Evolutionary conservation across 768 basidiomycete species (phyloP).

Genomic region (Hygrocybe coccinea): DNA sequence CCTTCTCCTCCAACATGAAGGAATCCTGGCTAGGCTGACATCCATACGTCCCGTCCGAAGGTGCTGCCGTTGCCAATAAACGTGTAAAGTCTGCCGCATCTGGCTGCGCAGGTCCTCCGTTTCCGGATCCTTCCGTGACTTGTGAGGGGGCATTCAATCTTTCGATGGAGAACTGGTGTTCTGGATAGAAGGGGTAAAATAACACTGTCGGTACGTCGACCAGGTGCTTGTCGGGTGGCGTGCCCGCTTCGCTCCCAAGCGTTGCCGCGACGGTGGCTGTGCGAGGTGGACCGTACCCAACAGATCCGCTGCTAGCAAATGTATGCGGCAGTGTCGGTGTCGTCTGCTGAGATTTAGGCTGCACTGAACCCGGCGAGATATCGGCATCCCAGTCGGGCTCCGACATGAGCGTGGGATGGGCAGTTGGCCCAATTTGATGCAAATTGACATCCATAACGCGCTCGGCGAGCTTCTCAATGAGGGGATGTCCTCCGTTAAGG

Average conservation of each 20-base stretch:
- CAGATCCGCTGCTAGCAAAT: slow-evolving; percentile 17
- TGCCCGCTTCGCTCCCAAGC: slow-evolving; percentile 28
- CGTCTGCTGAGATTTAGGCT: slow-evolving; percentile 4
- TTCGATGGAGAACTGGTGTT: slow-evolving; percentile 28
- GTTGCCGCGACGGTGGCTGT: slow-evolving; percentile 29
- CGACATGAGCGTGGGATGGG: slow-evolving; percentile 42
- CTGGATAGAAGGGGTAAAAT: slow-evolving; percentile 78
- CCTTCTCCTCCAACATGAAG: slow-evolving; percentile 68
- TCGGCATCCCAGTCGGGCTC: slow-evolving; percentile 57
- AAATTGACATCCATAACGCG: slow-evolving; percentile 72
- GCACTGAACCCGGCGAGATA: slow-evolving; percentile 15
- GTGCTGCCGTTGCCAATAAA: slow-evolving; percentile 54
- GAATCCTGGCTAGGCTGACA: slow-evolving; percentile 51
- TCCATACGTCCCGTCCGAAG: slow-evolving; percentile 50
- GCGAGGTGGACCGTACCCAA: slow-evolving; percentile 36
- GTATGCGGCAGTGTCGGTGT: slow-evolving; percentile 8
- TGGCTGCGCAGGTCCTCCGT: slow-evolving; percentile 3
- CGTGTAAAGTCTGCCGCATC: slow-evolving; percentile 42
- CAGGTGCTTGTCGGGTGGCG: slow-evolving; percentile 43
- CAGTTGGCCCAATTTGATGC: slow-evolving; percentile 48
- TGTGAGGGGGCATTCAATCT: slow-evolving; percentile 3
- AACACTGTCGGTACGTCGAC: slow-evolving; percentile 64
- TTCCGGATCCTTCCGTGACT: not conserved
- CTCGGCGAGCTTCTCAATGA: slow-evolving; percentile 77
- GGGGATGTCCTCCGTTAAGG: slow-evolving; percentile 72